Evolutionary conservation across 495 filamentous ascomycete genomes (phyloP), one percentile per base, ranked within the genome.

Genomic region (Pyrenula massariospora): DNA sequence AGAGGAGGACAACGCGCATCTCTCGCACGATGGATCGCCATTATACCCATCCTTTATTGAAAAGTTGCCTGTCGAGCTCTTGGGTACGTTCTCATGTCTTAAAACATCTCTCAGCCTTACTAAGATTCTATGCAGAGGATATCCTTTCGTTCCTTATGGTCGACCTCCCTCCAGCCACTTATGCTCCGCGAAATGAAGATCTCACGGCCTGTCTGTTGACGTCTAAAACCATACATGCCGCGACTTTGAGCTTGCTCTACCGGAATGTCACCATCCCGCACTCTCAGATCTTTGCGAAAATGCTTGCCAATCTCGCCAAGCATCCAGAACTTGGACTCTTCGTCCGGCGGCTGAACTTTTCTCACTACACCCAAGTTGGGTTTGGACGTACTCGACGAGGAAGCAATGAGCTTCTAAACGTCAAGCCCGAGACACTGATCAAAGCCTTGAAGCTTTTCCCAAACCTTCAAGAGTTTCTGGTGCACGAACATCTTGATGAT

Each of bases 201-300:
- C 73, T 93, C 54, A 84, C 92, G 67, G 81, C 86, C 11, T 80
- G 90, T 60, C 72, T 95, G 42, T 73, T 92, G 25, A 83, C 88
- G 11, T 93, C 88, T 1, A 82, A 80, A 59, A 84, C 84, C 22
- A 71, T 93, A 62, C 87, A 92, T 65, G 79, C 81, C 15, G 85
- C 85, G 21, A 92, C 89, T 12, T 72, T 93, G 24, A 79, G 78
- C 50, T 88, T 88, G 49, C 79, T 95, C 47, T 93, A 93, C 74
- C 76, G 80, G 61, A 83, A 87, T 66, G 87, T 93, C 74, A 91
- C 88, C 22, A 85, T 95, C 62, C 89, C 89, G 3, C 89, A 92
- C 70, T 93, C 89, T 12, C 69, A 84, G 50, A 88, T 92, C 66
- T 95, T 91, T 70, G 84, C 83, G 62, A 95, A 95, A 70, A 89